Base-by-base conservation (phyloP, 2,329 filamentous ascomycete genomes). In the Aspergillus caelatus region DNA sequence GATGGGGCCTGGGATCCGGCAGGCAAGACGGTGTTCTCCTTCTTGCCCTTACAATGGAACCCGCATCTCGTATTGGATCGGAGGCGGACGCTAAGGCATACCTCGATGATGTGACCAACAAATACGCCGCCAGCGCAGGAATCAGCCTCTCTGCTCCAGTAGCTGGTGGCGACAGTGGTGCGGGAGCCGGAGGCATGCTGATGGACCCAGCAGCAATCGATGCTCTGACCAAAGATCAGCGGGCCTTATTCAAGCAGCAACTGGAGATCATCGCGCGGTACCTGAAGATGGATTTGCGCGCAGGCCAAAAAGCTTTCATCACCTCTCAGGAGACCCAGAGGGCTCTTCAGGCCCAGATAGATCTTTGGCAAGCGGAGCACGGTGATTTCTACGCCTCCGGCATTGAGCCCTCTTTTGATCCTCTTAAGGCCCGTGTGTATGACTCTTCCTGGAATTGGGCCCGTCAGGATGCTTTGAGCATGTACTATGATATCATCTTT, bases 381-480 rank as follows among this genome's bases (percentile, higher is more conserved):
- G 95, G 95, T 64, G 95, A 99, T 67, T 92, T 97, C 79, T 99
- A 99, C 75, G 95, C 95, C 26, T 84, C 91, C 30, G 95, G 95
- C 58, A 98, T 99, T 68, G 92, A 96, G 79, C 95, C 95, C 12
- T 90, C 93, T 23, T 99, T 99, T 81, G 96, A 91, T 75, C 84
- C 92, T 5, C 88, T 98, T 67, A 99, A 99, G 80, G 95, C 95
- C 36, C 91, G 95, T 75, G 89, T 95, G 11, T 99, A 99, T 81
- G 95, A 99, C 78, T 98, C 95, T 0, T 96, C 93, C 0, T 99
- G 95, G 95, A 99, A 99, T 79, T 99, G 95, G 95, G 95, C 93
- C 66, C 91, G 95, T 58, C 95, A 99, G 78, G 95, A 99, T 78
- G 95, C 94, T 32, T 88, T 99, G 60, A 95, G 87, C 83, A 99